Conservation (phyloP, 345 rosid genomes). For the Gossypium herbaceum region DNA sequence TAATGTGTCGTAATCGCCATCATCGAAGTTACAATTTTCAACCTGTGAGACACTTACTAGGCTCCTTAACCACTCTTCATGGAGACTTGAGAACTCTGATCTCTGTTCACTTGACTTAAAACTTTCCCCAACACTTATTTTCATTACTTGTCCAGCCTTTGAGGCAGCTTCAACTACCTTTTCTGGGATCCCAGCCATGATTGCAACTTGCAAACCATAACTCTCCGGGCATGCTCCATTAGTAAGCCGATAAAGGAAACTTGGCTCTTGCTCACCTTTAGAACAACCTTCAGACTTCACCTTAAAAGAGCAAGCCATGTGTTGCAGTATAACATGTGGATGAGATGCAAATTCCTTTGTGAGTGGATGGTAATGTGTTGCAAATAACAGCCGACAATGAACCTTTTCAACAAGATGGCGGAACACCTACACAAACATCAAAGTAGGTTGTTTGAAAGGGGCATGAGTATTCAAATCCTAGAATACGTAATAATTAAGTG, state of each 20-base stretch:
- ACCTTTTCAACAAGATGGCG: slow-evolving; percentile 91
- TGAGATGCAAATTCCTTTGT: slow-evolving; percentile 89
- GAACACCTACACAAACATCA: slow-evolving; percentile 49
- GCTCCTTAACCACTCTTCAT: slow-evolving; percentile 77
- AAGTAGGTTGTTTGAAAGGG: background rate
- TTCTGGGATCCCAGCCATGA: slow-evolving; percentile 88
- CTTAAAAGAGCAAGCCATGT: slow-evolving; percentile 81
- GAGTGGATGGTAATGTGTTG: slow-evolving; percentile 93
- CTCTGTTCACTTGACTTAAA: slow-evolving; percentile 79
- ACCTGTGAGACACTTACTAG: slow-evolving; percentile 35
- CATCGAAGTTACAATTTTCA: slow-evolving; percentile 20
- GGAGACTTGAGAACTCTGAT: slow-evolving; percentile 81
- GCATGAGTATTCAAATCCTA: background rate
- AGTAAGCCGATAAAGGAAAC: slow-evolving; percentile 71
- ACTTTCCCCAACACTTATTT: slow-evolving; percentile 56
- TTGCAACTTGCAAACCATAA: slow-evolving; percentile 83
- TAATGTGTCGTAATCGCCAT: slow-evolving; percentile 58
- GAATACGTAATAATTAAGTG: background rate
- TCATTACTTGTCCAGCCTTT: slow-evolving; percentile 56
- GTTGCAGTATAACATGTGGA: slow-evolving; percentile 73
- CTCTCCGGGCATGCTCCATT: slow-evolving; percentile 91
- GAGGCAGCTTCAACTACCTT: slow-evolving; percentile 63
- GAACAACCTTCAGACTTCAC: slow-evolving; percentile 28
- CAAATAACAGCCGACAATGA: slow-evolving; percentile 80
- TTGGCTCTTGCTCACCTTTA: slow-evolving; percentile 44